phyloP scores from a whole-genome alignment of 2,329 filamentous ascomycete species.

The Cladosporium sp. region DNA sequence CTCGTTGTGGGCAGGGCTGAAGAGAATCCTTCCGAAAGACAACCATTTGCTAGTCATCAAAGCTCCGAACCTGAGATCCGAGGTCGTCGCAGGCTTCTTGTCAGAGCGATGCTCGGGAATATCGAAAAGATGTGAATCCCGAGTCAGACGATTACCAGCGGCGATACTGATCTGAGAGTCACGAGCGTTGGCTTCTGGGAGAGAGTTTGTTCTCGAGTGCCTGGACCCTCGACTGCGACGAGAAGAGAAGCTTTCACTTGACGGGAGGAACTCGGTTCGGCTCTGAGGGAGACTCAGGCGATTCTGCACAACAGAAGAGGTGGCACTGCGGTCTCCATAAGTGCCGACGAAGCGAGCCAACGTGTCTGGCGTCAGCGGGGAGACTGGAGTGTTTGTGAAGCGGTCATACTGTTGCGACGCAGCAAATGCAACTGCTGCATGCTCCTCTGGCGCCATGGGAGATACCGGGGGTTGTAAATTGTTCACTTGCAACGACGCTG shows the following conservation, averaged over 20 bases:
- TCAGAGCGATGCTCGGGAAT: constrained; percentile 33
- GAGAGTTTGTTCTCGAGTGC: constrained; percentile 28
- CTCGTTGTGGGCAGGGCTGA: constrained; percentile 73
- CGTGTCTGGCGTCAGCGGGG: constrained; percentile 44
- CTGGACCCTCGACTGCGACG: constrained; percentile 24
- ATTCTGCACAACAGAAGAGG: constrained; percentile 26
- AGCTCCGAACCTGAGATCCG: constrained; percentile 73
- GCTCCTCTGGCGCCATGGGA: constrained; percentile 13
- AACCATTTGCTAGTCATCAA: constrained; percentile 87
- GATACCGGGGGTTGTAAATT: constrained; percentile 16
- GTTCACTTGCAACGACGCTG: not conserved
- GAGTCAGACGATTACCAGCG: constrained; percentile 28
- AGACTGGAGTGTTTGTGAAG: constrained; percentile 1
- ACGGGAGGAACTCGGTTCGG: not conserved
- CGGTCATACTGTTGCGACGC: constrained; percentile 1
- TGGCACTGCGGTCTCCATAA: constrained; percentile 42
- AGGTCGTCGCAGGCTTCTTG: constrained; percentile 49
- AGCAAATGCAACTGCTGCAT: not conserved
- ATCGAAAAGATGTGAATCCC: constrained; percentile 56
- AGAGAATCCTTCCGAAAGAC: constrained; percentile 76
- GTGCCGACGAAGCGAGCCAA: constrained; percentile 51
- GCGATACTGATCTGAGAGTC: constrained; percentile 20
- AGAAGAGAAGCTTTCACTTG: constrained; percentile 20
- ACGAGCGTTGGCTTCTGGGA: constrained; percentile 23
- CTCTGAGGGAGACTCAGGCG: constrained; percentile 2